Conservation (phyloP, 306 rosid species). For the Benincasa hispida region DNA sequence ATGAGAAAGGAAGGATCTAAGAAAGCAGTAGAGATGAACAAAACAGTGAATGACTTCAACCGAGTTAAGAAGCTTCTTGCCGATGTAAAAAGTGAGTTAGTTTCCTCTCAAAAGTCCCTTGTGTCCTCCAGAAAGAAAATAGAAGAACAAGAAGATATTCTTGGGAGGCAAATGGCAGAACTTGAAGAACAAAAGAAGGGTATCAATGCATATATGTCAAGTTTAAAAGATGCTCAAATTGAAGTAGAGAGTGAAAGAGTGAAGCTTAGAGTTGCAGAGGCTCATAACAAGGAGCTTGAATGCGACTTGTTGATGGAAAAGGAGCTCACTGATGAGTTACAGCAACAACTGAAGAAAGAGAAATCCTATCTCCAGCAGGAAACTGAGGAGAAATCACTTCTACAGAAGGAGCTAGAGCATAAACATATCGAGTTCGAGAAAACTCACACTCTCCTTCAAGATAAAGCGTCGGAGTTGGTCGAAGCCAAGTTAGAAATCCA, state of each 20-base stretch:
- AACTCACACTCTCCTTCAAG: constrained; percentile 35
- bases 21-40: constrained; percentile 34
- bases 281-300: constrained; percentile 56
- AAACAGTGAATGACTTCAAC: constrained; percentile 44
- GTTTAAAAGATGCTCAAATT: constrained; percentile 49
- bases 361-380: constrained; percentile 51
- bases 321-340: constrained; percentile 49
- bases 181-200: constrained; percentile 52
- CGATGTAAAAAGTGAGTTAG: constrained; percentile 64
- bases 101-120: constrained; percentile 76
- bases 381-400: constrained; percentile 38
- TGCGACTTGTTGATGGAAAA: constrained; percentile 36
- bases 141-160: constrained; percentile 63
- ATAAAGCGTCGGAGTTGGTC: constrained; percentile 52
- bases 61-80: constrained; percentile 62
- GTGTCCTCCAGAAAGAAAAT: constrained; percentile 51
- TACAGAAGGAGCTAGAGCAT: constrained; percentile 38
- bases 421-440: constrained; percentile 33
- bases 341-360: constrained; percentile 53
- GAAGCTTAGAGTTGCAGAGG: constrained; percentile 49
- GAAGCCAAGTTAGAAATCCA: constrained; percentile 77
- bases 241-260: constrained; percentile 70
- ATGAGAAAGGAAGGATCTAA: constrained; percentile 42
- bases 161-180: constrained; percentile 45
- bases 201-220: constrained; percentile 47